phyloP scores from a whole-genome alignment of 352 stramenopile species.

The Hyaloperonospora brassicae region DNA sequence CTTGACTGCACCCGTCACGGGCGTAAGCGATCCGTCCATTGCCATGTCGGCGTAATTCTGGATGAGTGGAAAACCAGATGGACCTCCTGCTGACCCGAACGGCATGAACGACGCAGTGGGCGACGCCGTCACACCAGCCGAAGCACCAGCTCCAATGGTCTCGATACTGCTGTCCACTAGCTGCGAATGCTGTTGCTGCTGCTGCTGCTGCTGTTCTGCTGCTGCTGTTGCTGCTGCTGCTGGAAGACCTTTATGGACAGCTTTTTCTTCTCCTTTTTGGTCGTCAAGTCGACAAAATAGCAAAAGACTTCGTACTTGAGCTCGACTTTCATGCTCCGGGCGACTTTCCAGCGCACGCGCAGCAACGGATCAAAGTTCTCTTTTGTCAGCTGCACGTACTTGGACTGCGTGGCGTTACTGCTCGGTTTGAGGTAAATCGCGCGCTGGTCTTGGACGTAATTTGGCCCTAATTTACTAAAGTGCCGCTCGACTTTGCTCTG shows the following conservation, averaged over 20 bases:
- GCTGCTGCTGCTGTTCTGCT: constrained; percentile 26
- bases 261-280: constrained; percentile 56
- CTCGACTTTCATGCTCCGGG: constrained; percentile 40
- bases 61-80: constrained; percentile 32
- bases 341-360: constrained; percentile 63
- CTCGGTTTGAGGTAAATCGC: constrained; percentile 71
- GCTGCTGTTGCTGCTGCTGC: constrained; percentile 27
- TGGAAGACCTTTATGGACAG: constrained; percentile 62
- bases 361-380: constrained; percentile 67
- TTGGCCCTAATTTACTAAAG: constrained; percentile 36
- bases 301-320: constrained; percentile 70
- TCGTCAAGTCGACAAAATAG: constrained; percentile 67
- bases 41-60: constrained; percentile 40
- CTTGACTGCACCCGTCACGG: constrained; percentile 9
- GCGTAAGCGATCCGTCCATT: constrained; percentile 24
- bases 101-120: constrained; percentile 25
- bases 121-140: constrained; percentile 11
- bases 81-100: constrained; percentile 15
- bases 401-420: constrained; percentile 70
- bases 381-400: constrained; percentile 65
- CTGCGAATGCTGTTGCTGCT: constrained; percentile 24
- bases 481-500: constrained; percentile 72
- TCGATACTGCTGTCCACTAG: constrained; percentile 12
- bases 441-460: constrained; percentile 55
- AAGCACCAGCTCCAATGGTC: constrained; percentile 15